These are phyloP conservation scores for Penicillium argentinense DNA, from an alignment of 495 filamentous ascomycete genomes.

Conservation along the genomic window DNA sequence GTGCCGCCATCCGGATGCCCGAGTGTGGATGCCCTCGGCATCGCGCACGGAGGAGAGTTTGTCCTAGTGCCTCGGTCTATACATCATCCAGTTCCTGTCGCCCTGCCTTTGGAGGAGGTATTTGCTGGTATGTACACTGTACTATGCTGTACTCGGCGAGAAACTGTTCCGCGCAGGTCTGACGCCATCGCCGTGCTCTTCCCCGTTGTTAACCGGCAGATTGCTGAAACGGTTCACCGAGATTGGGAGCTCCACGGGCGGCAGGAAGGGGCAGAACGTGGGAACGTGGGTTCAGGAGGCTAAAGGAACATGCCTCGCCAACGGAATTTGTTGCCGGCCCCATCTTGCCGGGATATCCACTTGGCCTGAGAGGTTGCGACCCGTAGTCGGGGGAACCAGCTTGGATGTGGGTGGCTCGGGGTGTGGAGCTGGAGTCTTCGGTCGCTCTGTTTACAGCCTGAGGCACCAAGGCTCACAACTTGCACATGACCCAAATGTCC, in stretches of 20 bases:
- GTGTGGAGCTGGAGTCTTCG: not conserved
- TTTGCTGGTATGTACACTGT: not conserved
- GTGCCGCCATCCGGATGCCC: slow-evolving; percentile 23
- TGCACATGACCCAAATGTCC: not conserved
- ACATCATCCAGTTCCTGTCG: not conserved
- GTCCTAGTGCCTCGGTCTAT: slow-evolving; percentile 2
- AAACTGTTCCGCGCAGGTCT: not conserved
- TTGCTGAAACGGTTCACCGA: slow-evolving; percentile 30
- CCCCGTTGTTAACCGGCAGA: slow-evolving; percentile 14
- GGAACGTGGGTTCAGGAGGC: not conserved
- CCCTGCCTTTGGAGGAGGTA: not conserved
- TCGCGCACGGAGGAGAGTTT: slow-evolving; percentile 3
- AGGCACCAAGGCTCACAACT: no score
- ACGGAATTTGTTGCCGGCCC: slow-evolving; percentile 7
- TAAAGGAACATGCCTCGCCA: slow-evolving; percentile 1
- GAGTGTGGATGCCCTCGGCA: slow-evolving; percentile 19
- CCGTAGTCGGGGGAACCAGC: slow-evolving; percentile 14
- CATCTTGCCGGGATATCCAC: slow-evolving; percentile 14
- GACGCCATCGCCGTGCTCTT: not conserved
- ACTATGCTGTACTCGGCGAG: not conserved
- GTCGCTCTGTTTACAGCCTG: not conserved
- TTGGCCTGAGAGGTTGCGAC: not conserved
- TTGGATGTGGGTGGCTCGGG: not conserved
- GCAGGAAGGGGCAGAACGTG: slow-evolving; percentile 11
- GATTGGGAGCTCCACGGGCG: slow-evolving; percentile 17